phyloP scores from a whole-genome alignment of 306 rosid genomes.

The Quercus mongolica region DNA sequence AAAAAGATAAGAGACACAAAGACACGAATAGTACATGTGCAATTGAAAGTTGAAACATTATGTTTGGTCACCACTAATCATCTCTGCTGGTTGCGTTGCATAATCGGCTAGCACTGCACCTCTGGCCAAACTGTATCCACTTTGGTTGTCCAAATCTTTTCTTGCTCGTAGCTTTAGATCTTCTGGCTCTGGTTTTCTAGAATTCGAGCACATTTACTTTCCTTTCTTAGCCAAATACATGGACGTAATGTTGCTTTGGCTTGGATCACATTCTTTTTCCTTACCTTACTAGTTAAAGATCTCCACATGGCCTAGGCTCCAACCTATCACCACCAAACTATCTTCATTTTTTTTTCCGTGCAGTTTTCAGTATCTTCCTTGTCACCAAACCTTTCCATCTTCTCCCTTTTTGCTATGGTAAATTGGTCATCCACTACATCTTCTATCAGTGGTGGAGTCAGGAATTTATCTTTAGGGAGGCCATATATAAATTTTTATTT shows the following conservation, averaged over 20 bases:
- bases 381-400: conserved; percentile 30
- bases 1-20: too few relatives aligned
- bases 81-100: too few relatives aligned
- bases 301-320: conserved; percentile 51
- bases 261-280: neutral
- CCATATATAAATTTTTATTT: too few relatives aligned
- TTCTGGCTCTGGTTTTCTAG: neutral
- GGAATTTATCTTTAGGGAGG: too few relatives aligned
- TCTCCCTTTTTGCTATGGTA: neutral
- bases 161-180: too few relatives aligned
- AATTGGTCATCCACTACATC: neutral
- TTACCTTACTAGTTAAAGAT: neutral
- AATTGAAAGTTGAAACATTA: too few relatives aligned
- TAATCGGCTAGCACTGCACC: too few relatives aligned
- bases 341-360: conserved; percentile 25
- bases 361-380: conserved; percentile 28
- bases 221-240: neutral
- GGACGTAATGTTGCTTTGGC: neutral
- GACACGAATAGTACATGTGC: too few relatives aligned
- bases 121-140: too few relatives aligned
- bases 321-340: conserved; percentile 51
- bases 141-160: too few relatives aligned
- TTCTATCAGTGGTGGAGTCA: too few relatives aligned
- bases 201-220: neutral
- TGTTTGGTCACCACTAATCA: too few relatives aligned